Percentiles rank a stretch among this genome's conserved stretches.
These are phyloP conservation scores for Tolypocladium capitatum DNA, from an alignment of 2,329 filamentous ascomycete genomes.

Conservation along the genomic window DNA sequence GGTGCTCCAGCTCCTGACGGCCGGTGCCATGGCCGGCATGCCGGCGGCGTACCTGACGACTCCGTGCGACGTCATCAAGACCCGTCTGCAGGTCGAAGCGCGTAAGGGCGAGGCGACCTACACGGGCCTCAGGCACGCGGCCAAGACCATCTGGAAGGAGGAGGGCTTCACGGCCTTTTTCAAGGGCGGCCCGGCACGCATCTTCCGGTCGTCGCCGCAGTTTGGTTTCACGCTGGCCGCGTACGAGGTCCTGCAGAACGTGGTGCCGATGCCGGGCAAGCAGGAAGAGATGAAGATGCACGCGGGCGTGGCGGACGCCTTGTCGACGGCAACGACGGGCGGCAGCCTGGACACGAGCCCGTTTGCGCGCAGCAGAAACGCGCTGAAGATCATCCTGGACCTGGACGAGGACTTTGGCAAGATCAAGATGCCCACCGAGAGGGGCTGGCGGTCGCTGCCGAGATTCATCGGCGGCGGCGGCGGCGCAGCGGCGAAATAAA, in stretches of 20 bases:
- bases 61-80: slow-evolving; percentile 98
- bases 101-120: slow-evolving; percentile 88
- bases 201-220: slow-evolving; percentile 87
- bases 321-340: slow-evolving; percentile 26
- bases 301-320: slow-evolving; percentile 48
- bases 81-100: slow-evolving; percentile 89
- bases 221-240: slow-evolving; percentile 95
- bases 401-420: slow-evolving; percentile 87
- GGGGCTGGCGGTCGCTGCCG: slow-evolving; percentile 40
- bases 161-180: slow-evolving; percentile 96
- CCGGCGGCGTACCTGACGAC: slow-evolving; percentile 90
- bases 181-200: slow-evolving; percentile 93
- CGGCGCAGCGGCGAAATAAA: slow-evolving; percentile 2
- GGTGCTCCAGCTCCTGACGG: slow-evolving; percentile 78
- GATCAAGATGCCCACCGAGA: slow-evolving; percentile 43
- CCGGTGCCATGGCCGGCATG: slow-evolving; percentile 90
- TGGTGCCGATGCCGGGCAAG: slow-evolving; percentile 59
- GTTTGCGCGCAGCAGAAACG: slow-evolving; percentile 61
- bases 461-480: slow-evolving; percentile 32
- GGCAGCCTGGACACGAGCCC: slow-evolving; percentile 29
- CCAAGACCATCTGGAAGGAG: slow-evolving; percentile 69
- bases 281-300: slow-evolving; percentile 37
- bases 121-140: slow-evolving; percentile 75
- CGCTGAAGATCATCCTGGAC: slow-evolving; percentile 89
- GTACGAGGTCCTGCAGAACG: slow-evolving; percentile 79